phyloP scores from a whole-genome alignment of 139 green algal genomes.

The Auxenochlorella protothecoides region DNA sequence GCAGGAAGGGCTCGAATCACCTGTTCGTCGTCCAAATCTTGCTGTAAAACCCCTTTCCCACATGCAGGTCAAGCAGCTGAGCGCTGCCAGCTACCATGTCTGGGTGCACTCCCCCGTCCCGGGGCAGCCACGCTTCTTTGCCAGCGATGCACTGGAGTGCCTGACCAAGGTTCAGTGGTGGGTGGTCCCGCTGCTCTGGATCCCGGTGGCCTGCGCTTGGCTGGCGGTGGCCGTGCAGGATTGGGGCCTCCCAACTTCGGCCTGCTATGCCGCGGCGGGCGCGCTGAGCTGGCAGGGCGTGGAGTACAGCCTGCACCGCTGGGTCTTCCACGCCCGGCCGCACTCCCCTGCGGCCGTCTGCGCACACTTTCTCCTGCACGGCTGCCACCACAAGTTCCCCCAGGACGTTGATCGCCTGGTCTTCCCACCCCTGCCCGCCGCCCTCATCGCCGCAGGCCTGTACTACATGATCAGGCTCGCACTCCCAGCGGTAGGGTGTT shows the following conservation, averaged over 20 bases:
- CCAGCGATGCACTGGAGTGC: slow-evolving; percentile 36
- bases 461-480: slow-evolving; percentile 20
- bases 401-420: slow-evolving; percentile 77
- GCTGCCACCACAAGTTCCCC: slow-evolving; percentile 93
- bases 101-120: slow-evolving; percentile 71
- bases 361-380: slow-evolving; percentile 89
- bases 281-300: slow-evolving; percentile 69
- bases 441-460: slow-evolving; percentile 27
- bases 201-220: slow-evolving; percentile 38
- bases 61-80: slow-evolving; percentile 51
- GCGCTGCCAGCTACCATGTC: slow-evolving; percentile 43
- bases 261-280: slow-evolving; percentile 21
- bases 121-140: slow-evolving; percentile 75
- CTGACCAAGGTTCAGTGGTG: slow-evolving; percentile 53
- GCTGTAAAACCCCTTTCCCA: no score
- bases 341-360: slow-evolving; percentile 43
- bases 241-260: not conserved
- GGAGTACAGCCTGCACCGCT: slow-evolving; percentile 88
- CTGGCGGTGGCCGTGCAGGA: no score
- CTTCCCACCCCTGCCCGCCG: slow-evolving; percentile 76
- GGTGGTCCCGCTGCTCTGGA: slow-evolving; percentile 81
- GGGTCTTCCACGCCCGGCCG: slow-evolving; percentile 69
- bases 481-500: slow-evolving; percentile 18
- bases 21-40: no score
- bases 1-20: no score